A percentile compares a stretch with the other conserved stretches of the same genome.
These are phyloP conservation scores for Cladobotryum protrusum DNA, from an alignment of 2,329 filamentous ascomycete genomes.

Conservation along the genomic window DNA sequence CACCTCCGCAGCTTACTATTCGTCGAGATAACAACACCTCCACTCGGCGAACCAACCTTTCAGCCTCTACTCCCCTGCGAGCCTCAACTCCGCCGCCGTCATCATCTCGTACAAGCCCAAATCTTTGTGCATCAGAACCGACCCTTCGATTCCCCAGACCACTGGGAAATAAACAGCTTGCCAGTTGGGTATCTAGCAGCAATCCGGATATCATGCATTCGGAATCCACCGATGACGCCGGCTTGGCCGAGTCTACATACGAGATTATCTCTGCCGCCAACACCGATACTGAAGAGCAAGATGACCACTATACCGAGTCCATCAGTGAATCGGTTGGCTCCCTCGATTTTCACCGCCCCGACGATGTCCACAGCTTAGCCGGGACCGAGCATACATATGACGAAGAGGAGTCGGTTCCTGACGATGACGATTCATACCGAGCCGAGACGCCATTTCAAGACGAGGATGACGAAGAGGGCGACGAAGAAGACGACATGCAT, in stretches of 20 bases:
- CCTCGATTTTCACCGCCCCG: conserved; percentile 41
- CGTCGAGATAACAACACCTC: conserved; percentile 23
- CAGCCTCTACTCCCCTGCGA: conserved; percentile 12
- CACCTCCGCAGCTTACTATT: conserved; percentile 22
- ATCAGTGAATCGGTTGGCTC: conserved; percentile 45
- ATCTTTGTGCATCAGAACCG: conserved; percentile 39
- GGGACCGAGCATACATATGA: conserved; percentile 44
- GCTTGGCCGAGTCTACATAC: conserved; percentile 50
- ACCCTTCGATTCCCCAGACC: conserved; percentile 52
- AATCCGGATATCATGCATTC: conserved; percentile 50
- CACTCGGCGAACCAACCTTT: conserved; percentile 18
- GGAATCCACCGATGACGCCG: conserved; percentile 42
- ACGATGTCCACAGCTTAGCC: conserved; percentile 47
- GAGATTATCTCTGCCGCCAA: conserved; percentile 43
- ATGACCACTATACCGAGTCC: conserved; percentile 41
- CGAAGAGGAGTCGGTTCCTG: conserved; percentile 33
- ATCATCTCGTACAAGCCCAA: conserved; percentile 1
- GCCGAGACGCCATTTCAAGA: conserved; percentile 6
- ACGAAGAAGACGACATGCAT: conserved; percentile 9
- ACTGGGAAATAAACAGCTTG: conserved; percentile 48
- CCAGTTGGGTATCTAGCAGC: conserved; percentile 54
- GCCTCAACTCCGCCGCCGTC: conserved; percentile 14
- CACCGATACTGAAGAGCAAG: conserved; percentile 49
- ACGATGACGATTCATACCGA: conserved; percentile 23
- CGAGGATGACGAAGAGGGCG: conserved; percentile 11